Evolutionary conservation across 257 asterid genomes (phyloP), one percentile per base, ranked within the genome.

Genomic region (Avicennia marina): DNA sequence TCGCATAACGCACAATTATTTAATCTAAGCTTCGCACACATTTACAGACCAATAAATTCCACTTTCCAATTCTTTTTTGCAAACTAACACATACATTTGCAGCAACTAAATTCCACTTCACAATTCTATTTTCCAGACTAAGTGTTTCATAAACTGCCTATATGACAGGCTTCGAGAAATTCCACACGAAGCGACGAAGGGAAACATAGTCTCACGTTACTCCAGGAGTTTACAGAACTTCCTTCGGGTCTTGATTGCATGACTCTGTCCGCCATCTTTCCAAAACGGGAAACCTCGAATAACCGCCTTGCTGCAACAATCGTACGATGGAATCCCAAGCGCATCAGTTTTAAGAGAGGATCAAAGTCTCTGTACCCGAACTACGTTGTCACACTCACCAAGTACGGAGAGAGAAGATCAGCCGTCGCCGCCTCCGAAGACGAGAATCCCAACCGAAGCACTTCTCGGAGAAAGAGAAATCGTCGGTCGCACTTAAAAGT

Each of bases 121-220:
- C 17, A 25, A 31, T 47, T 29, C 44, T 19, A 8, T 4, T 25
- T 0, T 15, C 65, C 76, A 56, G 26, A 51, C 68, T 24, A 57
- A 6, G 1, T 65, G 64, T 69, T 74, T 19, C 73, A 46, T 40
- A 9, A 74, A 60, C 0, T 56, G 70, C 44, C 60, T 25, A 44
- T 13, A 1, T 0, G 12, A 41, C 10, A 11, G 13, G 2, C 25
- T 12, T 22, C 7, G 12, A 9, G 0, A 25, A 48, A 58, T 2
- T 45, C 5, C 13, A 32, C 6, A 48, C 7, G n/a, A 36, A 43
- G 11, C 20, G n/a, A 11, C 10, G 43, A 69, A 39, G 29, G 8
- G 31, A 20, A 7, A 49, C 1, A 31, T 12, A 50, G 20, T 2
- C 70, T 56, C 45, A 60, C 76, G 18, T 27, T 60, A 17, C 43